Evolutionary conservation across 108 stramenopile genomes (phyloP).

Genomic region (Skeletonema tropicum): DNA sequence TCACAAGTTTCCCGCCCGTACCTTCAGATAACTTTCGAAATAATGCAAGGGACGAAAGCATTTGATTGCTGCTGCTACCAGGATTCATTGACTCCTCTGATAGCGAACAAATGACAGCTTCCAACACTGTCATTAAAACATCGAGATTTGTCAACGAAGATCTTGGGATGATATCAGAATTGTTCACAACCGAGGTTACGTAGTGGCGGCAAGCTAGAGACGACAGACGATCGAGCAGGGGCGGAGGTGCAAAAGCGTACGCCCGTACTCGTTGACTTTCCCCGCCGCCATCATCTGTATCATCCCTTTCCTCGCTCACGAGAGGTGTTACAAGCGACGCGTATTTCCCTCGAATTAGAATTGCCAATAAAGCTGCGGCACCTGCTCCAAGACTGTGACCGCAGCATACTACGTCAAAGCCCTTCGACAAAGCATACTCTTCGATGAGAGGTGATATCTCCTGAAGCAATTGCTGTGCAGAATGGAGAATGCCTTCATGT

Average conservation of each 20-base stretch:
- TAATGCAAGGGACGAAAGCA: slow-evolving; percentile 49
- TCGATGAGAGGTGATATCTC: slow-evolving; percentile 52
- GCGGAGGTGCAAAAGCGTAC: slow-evolving; percentile 77
- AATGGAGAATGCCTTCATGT: slow-evolving; percentile 51
- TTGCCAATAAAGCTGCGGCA: slow-evolving; percentile 52
- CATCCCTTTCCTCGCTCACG: background rate
- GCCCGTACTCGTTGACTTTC: slow-evolving; percentile 46
- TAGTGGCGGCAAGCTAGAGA: slow-evolving; percentile 60
- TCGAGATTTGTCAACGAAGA: slow-evolving; percentile 67
- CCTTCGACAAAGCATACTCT: slow-evolving; percentile 44
- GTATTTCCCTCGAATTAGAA: slow-evolving; percentile 61
- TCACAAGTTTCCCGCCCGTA: slow-evolving; percentile 50
- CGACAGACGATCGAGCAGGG: slow-evolving; percentile 66
- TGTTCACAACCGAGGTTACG: slow-evolving; percentile 66
- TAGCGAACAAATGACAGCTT: slow-evolving; percentile 46
- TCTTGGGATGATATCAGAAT: slow-evolving; percentile 73
- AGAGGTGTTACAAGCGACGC: slow-evolving; percentile 40
- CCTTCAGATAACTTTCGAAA: slow-evolving; percentile 55
- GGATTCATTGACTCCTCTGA: slow-evolving; percentile 54
- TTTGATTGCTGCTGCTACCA: slow-evolving; percentile 19
- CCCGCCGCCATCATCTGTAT: background rate
- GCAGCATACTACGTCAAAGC: slow-evolving; percentile 53
- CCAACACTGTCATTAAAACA: slow-evolving; percentile 61
- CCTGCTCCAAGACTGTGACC: slow-evolving; percentile 76
- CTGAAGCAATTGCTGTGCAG: slow-evolving; percentile 42